These are phyloP conservation scores for Marasmius tenuissimus DNA, from an alignment of 1,284 basidiomycete genomes.

Conservation along the genomic window DNA sequence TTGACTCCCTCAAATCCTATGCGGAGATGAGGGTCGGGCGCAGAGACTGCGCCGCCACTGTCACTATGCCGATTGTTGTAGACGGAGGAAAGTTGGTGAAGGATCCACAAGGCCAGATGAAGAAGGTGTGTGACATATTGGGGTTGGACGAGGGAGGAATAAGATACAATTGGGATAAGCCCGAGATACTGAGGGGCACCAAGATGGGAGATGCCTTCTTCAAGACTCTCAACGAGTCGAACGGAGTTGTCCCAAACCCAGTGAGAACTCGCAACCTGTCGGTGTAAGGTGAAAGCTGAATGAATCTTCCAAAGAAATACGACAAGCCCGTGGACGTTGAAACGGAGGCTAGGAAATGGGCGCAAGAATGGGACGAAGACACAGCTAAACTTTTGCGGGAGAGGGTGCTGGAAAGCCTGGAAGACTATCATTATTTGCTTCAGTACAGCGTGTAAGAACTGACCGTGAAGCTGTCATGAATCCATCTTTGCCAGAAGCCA, in stretches of 20 bases:
- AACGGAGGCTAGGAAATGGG: neutral
- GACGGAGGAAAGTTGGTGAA: too few species aligned
- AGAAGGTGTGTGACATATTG: slow-evolving; percentile 1
- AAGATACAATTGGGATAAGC: slow-evolving; percentile 4
- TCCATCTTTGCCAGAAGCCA: too few species aligned
- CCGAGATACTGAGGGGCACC: neutral
- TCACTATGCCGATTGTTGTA: slow-evolving; percentile 7
- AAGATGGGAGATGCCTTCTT: neutral
- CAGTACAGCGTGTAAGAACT: neutral
- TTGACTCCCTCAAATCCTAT: slow-evolving; percentile 1
- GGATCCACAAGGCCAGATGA: too few species aligned
- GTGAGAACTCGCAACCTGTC: neutral
- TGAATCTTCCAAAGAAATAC: neutral
- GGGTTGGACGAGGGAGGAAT: slow-evolving; percentile 1
- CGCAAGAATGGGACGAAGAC: neutral
- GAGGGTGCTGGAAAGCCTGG: neutral
- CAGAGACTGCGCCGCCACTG: neutral
- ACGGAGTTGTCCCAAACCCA: slow-evolving; percentile 1
- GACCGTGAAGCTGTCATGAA: too few species aligned
- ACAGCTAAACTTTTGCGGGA: neutral
- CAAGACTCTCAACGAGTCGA: neutral
- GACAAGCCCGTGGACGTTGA: neutral
- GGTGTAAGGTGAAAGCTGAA: neutral
- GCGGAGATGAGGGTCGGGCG: neutral
- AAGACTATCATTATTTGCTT: neutral